Conservation (phyloP, 164 flowering plant genomes). For the Magnolia kwangsiensis region DNA sequence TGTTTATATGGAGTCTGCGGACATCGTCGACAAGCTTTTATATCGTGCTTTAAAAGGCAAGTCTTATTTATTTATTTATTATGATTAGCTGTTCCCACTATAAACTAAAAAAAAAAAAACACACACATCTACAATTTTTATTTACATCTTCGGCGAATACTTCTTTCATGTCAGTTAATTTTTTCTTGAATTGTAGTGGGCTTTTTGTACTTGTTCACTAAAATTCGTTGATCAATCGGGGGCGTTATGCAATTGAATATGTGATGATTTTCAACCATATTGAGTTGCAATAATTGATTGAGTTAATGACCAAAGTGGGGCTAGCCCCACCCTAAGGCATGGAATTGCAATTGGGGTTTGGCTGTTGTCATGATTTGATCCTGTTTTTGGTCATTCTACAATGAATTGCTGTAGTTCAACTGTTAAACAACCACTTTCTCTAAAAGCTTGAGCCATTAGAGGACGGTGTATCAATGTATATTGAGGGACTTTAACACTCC, state of each 20-base stretch:
- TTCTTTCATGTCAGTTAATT: not conserved
- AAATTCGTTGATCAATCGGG: not conserved
- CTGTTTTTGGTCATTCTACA: not conserved
- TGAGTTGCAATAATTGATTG: not conserved
- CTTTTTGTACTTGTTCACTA: not conserved
- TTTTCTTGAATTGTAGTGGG: not conserved
- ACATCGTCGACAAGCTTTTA: constrained; percentile 61
- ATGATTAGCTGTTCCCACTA: not conserved
- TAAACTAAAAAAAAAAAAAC: too few species aligned
- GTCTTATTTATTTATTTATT: not conserved
- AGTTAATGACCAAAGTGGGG: not conserved
- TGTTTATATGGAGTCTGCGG: constrained; percentile 59
- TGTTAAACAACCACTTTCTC: not conserved
- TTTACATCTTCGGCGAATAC: not conserved
- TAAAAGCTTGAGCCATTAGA: too few species aligned
- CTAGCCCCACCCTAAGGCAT: not conserved
- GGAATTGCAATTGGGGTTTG: too few species aligned
- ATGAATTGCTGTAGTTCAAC: not conserved
- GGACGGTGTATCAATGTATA: too few species aligned
- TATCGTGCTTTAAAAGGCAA: constrained; percentile 67
- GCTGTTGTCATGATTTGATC: not conserved
- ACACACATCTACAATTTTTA: not conserved
- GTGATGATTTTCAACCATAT: not conserved
- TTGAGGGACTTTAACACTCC: too few species aligned
- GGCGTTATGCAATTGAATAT: not conserved